These are phyloP conservation scores for Pezicula carpinea DNA, from an alignment of 2,329 filamentous ascomycete species.

Conservation along the genomic window DNA sequence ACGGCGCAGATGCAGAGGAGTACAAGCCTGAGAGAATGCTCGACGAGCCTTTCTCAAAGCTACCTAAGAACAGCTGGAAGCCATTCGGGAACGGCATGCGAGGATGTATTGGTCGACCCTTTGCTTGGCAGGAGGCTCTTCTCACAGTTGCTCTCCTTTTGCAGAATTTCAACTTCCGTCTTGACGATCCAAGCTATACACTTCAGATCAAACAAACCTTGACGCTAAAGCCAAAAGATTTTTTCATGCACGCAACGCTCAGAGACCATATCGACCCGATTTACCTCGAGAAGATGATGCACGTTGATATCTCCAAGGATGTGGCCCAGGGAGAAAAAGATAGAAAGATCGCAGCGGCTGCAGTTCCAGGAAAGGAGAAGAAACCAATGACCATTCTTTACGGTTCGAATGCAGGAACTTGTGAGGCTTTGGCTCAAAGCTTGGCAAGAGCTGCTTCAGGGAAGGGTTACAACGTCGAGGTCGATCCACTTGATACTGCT, in stretches of 20 bases:
- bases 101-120: slow-evolving; percentile 67
- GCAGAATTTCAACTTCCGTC: slow-evolving; percentile 64
- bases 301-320: slow-evolving; percentile 4
- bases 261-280: slow-evolving; percentile 41
- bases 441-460: slow-evolving; percentile 52
- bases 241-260: slow-evolving; percentile 55
- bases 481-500: slow-evolving; percentile 56
- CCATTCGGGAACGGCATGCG: slow-evolving; percentile 70
- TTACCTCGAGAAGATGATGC: slow-evolving; percentile 33
- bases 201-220: slow-evolving; percentile 50
- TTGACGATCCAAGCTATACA: slow-evolving; percentile 55
- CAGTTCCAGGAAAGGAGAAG: slow-evolving; percentile 5
- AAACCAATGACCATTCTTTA: slow-evolving; percentile 55
- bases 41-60: slow-evolving; percentile 60
- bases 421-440: slow-evolving; percentile 61
- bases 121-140: slow-evolving; percentile 69
- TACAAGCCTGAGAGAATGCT: slow-evolving; percentile 70
- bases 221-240: slow-evolving; percentile 59
- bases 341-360: neutral
- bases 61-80: slow-evolving; percentile 62
- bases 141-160: slow-evolving; percentile 58
- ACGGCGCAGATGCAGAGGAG: slow-evolving; percentile 56
- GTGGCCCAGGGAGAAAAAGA: slow-evolving; percentile 24
- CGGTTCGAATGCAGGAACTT: slow-evolving; percentile 71
- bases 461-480: slow-evolving; percentile 53